Percentiles rank a stretch among this genome's conserved stretches.
phyloP scores from a whole-genome alignment of 352 stramenopile genomes.

The Blastocystis sp. region DNA sequence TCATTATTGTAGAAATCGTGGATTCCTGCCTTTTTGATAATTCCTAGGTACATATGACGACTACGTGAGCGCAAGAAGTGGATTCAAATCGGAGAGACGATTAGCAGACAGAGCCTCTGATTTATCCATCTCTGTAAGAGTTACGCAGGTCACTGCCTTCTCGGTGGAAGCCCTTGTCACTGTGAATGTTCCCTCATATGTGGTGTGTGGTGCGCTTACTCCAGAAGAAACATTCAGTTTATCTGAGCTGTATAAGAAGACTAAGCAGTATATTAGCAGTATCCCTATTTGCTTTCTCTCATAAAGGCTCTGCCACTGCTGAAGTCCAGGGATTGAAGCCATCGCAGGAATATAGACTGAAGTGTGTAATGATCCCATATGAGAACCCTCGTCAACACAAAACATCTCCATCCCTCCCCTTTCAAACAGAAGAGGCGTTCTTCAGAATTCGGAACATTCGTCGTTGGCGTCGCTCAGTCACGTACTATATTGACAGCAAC shows the following conservation, averaged over 20 bases:
- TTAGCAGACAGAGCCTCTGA: neutral
- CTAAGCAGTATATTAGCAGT: neutral
- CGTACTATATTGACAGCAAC: neutral
- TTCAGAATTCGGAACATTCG: slow-evolving; percentile 9
- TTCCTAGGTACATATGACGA: too few species aligned
- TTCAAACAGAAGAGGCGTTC: neutral
- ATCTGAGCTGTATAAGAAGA: neutral
- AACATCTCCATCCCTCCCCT: neutral
- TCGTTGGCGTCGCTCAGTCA: neutral
- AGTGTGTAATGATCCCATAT: neutral
- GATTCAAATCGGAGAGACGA: neutral
- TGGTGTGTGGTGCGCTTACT: neutral
- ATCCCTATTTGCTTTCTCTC: neutral
- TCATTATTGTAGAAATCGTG: too few species aligned
- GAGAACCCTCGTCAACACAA: neutral
- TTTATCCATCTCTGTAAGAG: neutral
- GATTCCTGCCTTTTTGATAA: too few species aligned
- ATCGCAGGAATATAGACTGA: neutral
- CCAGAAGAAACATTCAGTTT: neutral
- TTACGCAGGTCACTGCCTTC: neutral
- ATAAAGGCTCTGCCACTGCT: neutral
- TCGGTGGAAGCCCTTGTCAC: neutral
- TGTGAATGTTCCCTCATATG: neutral
- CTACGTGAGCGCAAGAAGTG: too few species aligned
- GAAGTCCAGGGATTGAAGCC: neutral